A percentile compares a stretch with the other conserved stretches of the same genome.
phyloP scores from a whole-genome alignment of 345 rosid genomes.

The Acer saccharum region DNA sequence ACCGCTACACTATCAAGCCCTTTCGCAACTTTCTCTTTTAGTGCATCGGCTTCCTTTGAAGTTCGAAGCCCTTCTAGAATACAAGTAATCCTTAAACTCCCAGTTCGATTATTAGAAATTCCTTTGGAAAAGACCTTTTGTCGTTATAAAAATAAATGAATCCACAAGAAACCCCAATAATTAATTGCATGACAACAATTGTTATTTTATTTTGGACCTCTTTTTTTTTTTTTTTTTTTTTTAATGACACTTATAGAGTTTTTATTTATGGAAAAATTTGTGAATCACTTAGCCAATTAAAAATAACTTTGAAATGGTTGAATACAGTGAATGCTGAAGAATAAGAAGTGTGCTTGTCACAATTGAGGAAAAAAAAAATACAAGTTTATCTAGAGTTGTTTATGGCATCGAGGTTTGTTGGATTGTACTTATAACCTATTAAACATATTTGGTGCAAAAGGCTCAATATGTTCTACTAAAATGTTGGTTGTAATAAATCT shows the following conservation, averaged over 20 bases:
- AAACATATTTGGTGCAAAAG: not conserved
- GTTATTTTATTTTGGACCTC: not conserved
- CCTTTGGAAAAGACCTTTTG: not conserved
- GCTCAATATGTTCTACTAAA: not conserved
- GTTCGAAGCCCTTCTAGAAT: slow-evolving; percentile 82
- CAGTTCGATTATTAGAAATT: not conserved
- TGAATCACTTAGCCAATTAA: not conserved
- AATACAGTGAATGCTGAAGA: not conserved
- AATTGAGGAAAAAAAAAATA: not conserved
- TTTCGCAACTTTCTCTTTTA: slow-evolving; percentile 80
- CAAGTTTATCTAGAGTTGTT: not conserved
- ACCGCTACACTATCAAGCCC: slow-evolving; percentile 70
- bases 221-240: too few relatives aligned
- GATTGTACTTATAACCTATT: not conserved
- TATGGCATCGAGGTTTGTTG: not conserved
- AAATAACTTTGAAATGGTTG: slow-evolving; percentile 7
- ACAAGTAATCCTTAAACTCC: slow-evolving; percentile 51
- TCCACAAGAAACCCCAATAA: not conserved
- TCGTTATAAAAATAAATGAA: not conserved
- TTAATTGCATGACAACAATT: not conserved
- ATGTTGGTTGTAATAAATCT: not conserved
- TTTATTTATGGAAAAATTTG: not conserved
- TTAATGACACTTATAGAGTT: not conserved
- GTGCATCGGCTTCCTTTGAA: slow-evolving; percentile 80
- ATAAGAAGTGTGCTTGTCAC: not conserved